phyloP scores from a whole-genome alignment of 2,329 filamentous ascomycete species.

The Sporothrix inflata region DNA sequence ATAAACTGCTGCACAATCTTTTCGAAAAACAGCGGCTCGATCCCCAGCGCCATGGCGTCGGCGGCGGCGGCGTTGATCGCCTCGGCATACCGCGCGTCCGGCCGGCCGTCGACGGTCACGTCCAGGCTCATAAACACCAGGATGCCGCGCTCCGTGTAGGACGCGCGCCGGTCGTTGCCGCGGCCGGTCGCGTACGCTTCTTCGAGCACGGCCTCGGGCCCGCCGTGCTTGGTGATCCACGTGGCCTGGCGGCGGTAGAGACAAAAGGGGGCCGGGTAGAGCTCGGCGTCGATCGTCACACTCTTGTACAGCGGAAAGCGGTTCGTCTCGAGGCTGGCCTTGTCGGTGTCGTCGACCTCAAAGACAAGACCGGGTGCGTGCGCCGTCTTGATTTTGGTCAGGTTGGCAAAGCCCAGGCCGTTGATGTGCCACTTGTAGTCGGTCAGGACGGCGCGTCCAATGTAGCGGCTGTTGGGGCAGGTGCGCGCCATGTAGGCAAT shows the following conservation, averaged over 20 bases:
- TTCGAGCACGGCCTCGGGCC: conserved; percentile 21
- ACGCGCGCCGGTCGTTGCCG: neutral
- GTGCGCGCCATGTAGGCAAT: conserved; percentile 23
- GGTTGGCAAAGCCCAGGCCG: conserved; percentile 20
- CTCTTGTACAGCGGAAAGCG: neutral
- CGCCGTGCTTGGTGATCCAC: conserved; percentile 25
- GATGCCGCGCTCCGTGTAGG: neutral
- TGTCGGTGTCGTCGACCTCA: conserved; percentile 14
- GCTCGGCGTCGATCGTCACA: neutral
- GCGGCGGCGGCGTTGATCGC: conserved; percentile 18
- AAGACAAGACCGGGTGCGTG: conserved; percentile 23
- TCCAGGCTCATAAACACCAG: neutral
- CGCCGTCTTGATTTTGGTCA: neutral
- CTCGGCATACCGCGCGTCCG: conserved; percentile 3
- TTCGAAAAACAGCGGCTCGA: conserved; percentile 18
- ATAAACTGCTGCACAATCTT: conserved; percentile 22
- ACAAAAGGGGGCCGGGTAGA: conserved; percentile 23
- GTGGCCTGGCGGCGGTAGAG: conserved; percentile 24
- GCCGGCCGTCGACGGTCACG: neutral
- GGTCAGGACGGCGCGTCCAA: conserved; percentile 25
- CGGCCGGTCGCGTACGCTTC: neutral
- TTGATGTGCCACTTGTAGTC: conserved; percentile 28
- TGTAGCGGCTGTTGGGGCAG: conserved; percentile 26
- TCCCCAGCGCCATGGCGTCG: conserved; percentile 29
- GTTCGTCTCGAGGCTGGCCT: neutral